Evolutionary conservation across 1,139 yeast genomes (phyloP).

Genomic region (Hemisphaericaspora lyxosophila): DNA sequence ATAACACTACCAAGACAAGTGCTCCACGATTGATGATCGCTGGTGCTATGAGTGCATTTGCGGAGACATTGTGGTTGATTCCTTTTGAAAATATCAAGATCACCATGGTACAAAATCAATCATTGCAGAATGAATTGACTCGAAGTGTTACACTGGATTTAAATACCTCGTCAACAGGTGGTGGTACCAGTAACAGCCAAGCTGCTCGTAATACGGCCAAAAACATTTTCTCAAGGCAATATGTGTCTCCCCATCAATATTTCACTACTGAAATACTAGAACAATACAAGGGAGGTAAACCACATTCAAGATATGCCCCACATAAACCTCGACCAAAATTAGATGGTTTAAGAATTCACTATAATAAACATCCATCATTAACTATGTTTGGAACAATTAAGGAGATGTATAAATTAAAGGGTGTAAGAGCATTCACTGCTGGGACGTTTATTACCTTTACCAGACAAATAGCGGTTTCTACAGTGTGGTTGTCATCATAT

Average conservation of each 20-base stretch:
- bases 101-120: slow-evolving; percentile 73
- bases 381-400: slow-evolving; percentile 53
- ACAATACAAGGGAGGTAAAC: slow-evolving; percentile 27
- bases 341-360: slow-evolving; percentile 35
- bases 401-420: slow-evolving; percentile 75
- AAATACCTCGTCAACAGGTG: too few relatives aligned
- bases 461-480: slow-evolving; percentile 76
- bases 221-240: slow-evolving; percentile 31
- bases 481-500: slow-evolving; percentile 82
- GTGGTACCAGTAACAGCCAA: slow-evolving; percentile 1
- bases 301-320: slow-evolving; percentile 23
- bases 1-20: slow-evolving; percentile 45
- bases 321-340: slow-evolving; percentile 17
- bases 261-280: slow-evolving; percentile 36
- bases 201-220: not conserved
- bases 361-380: slow-evolving; percentile 54
- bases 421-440: slow-evolving; percentile 73
- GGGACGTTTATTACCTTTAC: slow-evolving; percentile 79
- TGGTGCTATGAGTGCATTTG: slow-evolving; percentile 79
- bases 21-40: slow-evolving; percentile 80
- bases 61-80: slow-evolving; percentile 79
- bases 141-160: too few relatives aligned
- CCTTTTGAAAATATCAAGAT: slow-evolving; percentile 91
- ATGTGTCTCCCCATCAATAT: slow-evolving; percentile 47
- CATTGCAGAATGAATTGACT: slow-evolving; percentile 34